Base-by-base conservation (phyloP, 768 basidiomycete genomes). In the Russula emetica region DNA sequence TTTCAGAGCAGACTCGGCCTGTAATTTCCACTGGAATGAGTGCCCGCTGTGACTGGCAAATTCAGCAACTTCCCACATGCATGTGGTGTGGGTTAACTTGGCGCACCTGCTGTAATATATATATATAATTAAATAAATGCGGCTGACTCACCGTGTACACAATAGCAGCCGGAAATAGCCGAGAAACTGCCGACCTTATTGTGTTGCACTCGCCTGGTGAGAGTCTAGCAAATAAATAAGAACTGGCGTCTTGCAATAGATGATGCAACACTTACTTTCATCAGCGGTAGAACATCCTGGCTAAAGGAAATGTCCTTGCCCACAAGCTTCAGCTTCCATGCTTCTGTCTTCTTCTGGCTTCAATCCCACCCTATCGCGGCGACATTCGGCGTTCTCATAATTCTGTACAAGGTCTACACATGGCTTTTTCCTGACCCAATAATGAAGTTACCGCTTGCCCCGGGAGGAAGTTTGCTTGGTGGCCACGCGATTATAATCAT, bases 341-440 rank as follows among this genome's bases (percentile, higher is more conserved):
- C 14, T 32, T 22, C 36, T 10, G 20, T 50, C 40, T 50, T 51
- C 6, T 3, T 14, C 58, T 64, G 63, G 58, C 14, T 64, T 40
- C 58, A 55, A 55, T 64, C 38, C 18, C 63, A 64, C 51, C 63
- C 63, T 30, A 36, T 64, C 22, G 26, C 34, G 28, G 30, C 58
- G 1, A 30, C 45, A n/a, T 24, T 60, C 6, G 42, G 45, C 32
- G 11, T 34, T 22, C 38, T 64, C 36, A 18, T 64, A 24, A 10
- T 55, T 36, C 24, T 63, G 18, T 59, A 64, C 51, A 55, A 58
- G 22, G 45, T 55, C 32, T n/a, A 66, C 36, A 9, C 30, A 20
- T 50, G 62, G 55, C 62, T 66, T 20, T 47, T 59, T 32, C 65
- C 65, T 38, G 57, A 66, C 51, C 65, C 65, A 24, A 40, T 66